Evolutionary conservation across 2,329 filamentous ascomycete species (phyloP), one percentile per base, ranked within the genome.

Genomic region (Colletotrichum eleusines): DNA sequence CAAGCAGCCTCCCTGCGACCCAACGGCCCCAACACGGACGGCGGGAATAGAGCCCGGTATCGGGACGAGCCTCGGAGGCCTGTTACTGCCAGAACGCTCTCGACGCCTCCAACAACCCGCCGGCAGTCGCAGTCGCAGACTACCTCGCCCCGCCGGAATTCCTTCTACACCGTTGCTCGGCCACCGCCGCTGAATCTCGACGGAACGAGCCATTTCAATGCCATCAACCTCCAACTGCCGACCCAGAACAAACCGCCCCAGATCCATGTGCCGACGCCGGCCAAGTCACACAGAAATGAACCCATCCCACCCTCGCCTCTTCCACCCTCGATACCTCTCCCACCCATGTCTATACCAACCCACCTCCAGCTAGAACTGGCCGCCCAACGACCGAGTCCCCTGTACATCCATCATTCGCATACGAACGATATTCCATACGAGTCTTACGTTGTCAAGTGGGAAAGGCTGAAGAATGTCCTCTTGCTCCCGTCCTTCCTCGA

Each of bases 361-460:
- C 85, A 91, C 61, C 80, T 92, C 2, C 89, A 91, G 75, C 85
- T 92, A 0, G 90, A 91, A 76, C 80, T 92, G 14, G 88, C 90
- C 1, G 88, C 87, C 5, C 85, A 89, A 66, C 83, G 87, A 40
- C 90, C 90, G 5, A 91, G 88, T 58, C 89, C 89, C 8, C 79
- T 91, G n/a, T 91, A 91, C 74, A 91, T 91, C 66, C 85, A 91
- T 75, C 87, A 88, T 72, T 87, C 88, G 0, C 82, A 87, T 55
- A 77, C 85, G 0, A 84, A 80, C 71, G 89, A 91, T 66, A 82
- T 84, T 31, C 94, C 94, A 0, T 98, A 98, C 80, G 96, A 99
- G 80, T 97, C 95, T 5, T 95, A 94, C 28, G 92, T 92, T 38
- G 89, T 97, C 76, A 98, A 98, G 79, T 92, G 98, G 71, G 94